A percentile compares a stretch with the other conserved stretches of the same genome.
phyloP scores from a whole-genome alignment of 139 green algal species.

The Ettlia oleoabundans region DNA sequence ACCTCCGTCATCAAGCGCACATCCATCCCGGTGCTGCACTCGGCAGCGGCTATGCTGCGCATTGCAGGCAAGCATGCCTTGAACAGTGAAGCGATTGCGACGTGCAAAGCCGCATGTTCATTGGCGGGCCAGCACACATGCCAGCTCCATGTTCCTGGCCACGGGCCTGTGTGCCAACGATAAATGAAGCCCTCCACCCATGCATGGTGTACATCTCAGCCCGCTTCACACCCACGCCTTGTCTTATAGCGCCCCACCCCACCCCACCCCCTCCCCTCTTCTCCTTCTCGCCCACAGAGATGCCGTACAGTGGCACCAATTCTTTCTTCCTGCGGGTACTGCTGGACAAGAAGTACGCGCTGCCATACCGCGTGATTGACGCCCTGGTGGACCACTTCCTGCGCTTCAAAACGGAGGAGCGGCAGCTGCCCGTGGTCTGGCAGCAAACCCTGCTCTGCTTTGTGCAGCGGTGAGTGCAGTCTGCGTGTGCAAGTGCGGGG shows the following conservation, averaged over 20 bases:
- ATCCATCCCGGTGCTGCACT: slow-evolving; percentile 95
- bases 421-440: slow-evolving; percentile 97
- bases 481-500: too few species aligned
- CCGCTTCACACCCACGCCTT: not conserved
- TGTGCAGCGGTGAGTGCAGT: slow-evolving; percentile 85
- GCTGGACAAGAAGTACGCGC: slow-evolving; percentile 99
- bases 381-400: slow-evolving; percentile 84
- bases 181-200: too few species aligned
- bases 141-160: not conserved
- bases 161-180: too few species aligned
- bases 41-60: slow-evolving; percentile 87
- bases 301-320: slow-evolving; percentile 94
- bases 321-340: slow-evolving; percentile 98
- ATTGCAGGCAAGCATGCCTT: slow-evolving; percentile 76
- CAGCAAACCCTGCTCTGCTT: slow-evolving; percentile 96
- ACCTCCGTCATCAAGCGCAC: slow-evolving; percentile 78
- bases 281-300: slow-evolving; percentile 45
- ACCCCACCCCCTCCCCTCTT: not conserved
- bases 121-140: not conserved
- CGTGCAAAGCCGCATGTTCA: too few species aligned
- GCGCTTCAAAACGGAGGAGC: slow-evolving; percentile 80
- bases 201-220: too few species aligned
- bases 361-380: slow-evolving; percentile 89
- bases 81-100: too few species aligned
- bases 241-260: not conserved